phyloP scores from a whole-genome alignment of 441 rosid genomes.

The Erodium texanum region DNA sequence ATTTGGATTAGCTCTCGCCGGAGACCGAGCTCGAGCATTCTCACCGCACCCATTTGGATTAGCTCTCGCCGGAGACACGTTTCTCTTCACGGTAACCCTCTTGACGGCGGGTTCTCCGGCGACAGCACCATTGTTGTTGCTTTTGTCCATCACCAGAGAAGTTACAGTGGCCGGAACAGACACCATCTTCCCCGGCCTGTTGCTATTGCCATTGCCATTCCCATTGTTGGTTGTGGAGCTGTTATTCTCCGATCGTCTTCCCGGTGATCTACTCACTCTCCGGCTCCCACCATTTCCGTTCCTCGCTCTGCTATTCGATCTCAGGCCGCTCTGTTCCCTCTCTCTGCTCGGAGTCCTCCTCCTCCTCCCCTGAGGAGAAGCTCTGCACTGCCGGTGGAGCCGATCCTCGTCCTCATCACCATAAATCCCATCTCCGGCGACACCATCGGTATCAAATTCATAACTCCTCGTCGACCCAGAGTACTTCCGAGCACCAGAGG shows the following conservation, averaged over 20 bases:
- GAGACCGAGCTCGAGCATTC: background rate
- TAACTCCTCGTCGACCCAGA: conserved; percentile 77
- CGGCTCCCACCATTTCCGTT: conserved; percentile 26
- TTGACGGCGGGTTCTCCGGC: conserved; percentile 5
- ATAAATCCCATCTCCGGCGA: conserved; percentile 18
- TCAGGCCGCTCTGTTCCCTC: conserved; percentile 41
- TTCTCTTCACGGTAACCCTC: background rate
- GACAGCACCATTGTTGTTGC: conserved; percentile 23
- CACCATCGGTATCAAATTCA: conserved; percentile 48
- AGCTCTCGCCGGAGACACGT: background rate
- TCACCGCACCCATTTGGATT: background rate
- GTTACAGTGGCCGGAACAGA: conserved; percentile 70
- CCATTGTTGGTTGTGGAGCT: conserved; percentile 9
- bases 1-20: background rate
- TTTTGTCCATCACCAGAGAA: conserved; percentile 28
- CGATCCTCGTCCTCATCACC: conserved; percentile 37
- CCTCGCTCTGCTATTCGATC: conserved; percentile 53
- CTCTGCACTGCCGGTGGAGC: conserved; percentile 37
- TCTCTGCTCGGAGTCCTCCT: conserved; percentile 87
- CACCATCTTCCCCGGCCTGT: conserved; percentile 55
- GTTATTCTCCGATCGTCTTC: conserved; percentile 31
- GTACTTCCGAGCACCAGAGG: conserved; percentile 33
- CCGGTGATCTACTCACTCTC: conserved; percentile 72
- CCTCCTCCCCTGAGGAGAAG: conserved; percentile 45
- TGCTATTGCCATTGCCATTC: background rate